These are phyloP conservation scores for Arthrobotrys megalospora DNA, from an alignment of 2,329 filamentous ascomycete species.

Conservation along the genomic window DNA sequence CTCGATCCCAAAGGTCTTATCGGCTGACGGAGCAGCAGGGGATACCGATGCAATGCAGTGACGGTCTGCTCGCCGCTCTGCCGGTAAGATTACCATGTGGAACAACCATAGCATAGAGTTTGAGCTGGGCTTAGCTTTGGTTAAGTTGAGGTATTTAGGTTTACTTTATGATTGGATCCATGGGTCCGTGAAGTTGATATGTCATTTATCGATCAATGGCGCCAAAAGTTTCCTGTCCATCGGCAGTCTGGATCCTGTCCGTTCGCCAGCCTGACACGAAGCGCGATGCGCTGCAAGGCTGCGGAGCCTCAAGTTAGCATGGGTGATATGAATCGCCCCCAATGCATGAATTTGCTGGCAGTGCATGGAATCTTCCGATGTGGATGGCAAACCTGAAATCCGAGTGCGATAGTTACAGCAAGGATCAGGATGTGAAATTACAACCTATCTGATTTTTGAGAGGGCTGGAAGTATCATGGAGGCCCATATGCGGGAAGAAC, in stretches of 20 bases:
- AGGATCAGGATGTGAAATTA: conserved; percentile 14
- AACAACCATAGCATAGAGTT: conserved; percentile 29
- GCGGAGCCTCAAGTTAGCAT: conserved; percentile 54
- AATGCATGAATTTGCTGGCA: conserved; percentile 56
- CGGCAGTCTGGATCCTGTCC: conserved; percentile 12
- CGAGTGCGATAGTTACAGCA: conserved; percentile 14
- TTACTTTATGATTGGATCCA: conserved; percentile 5
- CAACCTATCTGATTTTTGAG: conserved; percentile 20
- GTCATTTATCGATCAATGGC: conserved; percentile 13
- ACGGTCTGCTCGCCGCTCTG: conserved; percentile 18
- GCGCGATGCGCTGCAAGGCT: conserved; percentile 31
- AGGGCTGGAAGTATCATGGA: neutral
- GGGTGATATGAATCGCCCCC: conserved; percentile 20
- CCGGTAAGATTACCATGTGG: conserved; percentile 51
- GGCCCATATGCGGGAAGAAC: neutral
- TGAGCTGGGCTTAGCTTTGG: neutral
- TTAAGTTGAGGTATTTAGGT: conserved; percentile 50
- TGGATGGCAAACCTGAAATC: conserved; percentile 33
- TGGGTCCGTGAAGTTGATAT: neutral
- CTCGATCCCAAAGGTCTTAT: conserved; percentile 43
- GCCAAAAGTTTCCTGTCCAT: conserved; percentile 4
- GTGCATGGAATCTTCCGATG: conserved; percentile 43
- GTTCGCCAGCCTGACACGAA: conserved; percentile 24
- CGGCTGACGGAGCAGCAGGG: conserved; percentile 34
- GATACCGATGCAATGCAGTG: conserved; percentile 9